Base-by-base conservation (phyloP, 805 yeast species). In the Schwanniomyces polymorphus region DNA sequence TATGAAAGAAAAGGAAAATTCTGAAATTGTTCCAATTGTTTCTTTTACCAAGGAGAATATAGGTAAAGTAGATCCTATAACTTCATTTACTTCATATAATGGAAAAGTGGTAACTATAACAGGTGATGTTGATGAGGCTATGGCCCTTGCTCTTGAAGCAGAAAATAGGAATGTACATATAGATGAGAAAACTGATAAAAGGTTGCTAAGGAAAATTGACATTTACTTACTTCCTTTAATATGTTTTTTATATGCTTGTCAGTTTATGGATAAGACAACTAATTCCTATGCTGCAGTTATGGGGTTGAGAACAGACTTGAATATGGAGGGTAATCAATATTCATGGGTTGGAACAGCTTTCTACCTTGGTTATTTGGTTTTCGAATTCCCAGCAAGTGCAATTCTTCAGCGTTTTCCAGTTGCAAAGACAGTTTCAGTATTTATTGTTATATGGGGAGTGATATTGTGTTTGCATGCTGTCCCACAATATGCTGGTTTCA, bases 261-360 rank as follows among this genome's bases (percentile, higher is more conserved):
- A 72, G 51, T 64, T 64, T 49, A 68, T 74, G 77, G 81, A 75
- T 55, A 78, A 78, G 50, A 59, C 66, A 16, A 64, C 75, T 10
- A 61, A 67, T 52, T 61, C 74, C 9, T 74, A 72, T 51, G 81
- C 80, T 7, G 72, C 80, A 5, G 63, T 78, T 39, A 67, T 75
- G 52, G 81, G 80, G 10, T 52, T 79, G 33, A 63, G 64, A 42
- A 53, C 54, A 9, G 80, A 74, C 55, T 61, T 61, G 23, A 46
- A 64, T n/a, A 62, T 79, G 68, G 43, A 43, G 10, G 75, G 44
- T 12, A 75, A 79, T 8, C 65, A 67, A 46, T 77, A 69, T 47
- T 59, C 74, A 12, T 75, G 80, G 79, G 65, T 69, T 7, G 76
- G 76, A 1, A 63, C 74, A 18, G 60, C 71, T 2, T 77, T 76